Evolutionary conservation across 129 eudicot species (phyloP).

Genomic region (Artemisia argyi): DNA sequence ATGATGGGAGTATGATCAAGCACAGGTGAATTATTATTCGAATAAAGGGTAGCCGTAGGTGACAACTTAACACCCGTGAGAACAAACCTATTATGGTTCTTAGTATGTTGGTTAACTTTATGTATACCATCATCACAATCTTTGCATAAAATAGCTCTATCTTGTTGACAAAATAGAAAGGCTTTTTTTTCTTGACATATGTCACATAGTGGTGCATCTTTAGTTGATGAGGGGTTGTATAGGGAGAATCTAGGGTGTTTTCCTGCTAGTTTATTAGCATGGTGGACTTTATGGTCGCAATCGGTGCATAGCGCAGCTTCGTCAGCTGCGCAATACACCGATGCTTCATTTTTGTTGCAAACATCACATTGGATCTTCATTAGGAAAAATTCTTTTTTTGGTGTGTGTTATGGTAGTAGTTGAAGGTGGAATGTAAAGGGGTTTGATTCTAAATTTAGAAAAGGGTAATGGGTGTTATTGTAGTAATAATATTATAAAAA

Average conservation of each 20-base stretch:
- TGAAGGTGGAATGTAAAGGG: constrained; percentile 17
- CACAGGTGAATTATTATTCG: constrained; percentile 18
- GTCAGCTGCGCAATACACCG: constrained; percentile 73
- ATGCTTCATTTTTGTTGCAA: constrained; percentile 63
- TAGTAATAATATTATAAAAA: constrained; percentile 11
- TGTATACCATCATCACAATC: constrained; percentile 74
- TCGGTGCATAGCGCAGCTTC: constrained; percentile 82
- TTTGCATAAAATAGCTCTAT: constrained; percentile 66
- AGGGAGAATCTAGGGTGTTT: constrained; percentile 88
- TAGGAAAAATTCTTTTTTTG: too few relatives aligned
- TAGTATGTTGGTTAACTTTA: constrained; percentile 65
- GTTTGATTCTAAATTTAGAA: constrained; percentile 18
- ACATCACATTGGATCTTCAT: constrained; percentile 98
- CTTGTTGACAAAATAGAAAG: constrained; percentile 75
- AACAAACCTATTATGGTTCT: constrained; percentile 66
- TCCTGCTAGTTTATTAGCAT: constrained; percentile 93
- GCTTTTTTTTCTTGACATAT: constrained; percentile 76
- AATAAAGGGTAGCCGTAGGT: constrained; percentile 38
- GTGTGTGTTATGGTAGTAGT: background rate
- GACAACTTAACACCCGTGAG: constrained; percentile 77
- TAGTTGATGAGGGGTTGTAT: constrained; percentile 60
- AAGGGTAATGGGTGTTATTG: constrained; percentile 19
- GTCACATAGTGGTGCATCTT: constrained; percentile 59
- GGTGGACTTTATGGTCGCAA: constrained; percentile 92
- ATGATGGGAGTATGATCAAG: constrained; percentile 16